These are phyloP conservation scores for Porcisia deanei DNA, from an alignment of 208 protist species.

Conservation along the genomic window DNA sequence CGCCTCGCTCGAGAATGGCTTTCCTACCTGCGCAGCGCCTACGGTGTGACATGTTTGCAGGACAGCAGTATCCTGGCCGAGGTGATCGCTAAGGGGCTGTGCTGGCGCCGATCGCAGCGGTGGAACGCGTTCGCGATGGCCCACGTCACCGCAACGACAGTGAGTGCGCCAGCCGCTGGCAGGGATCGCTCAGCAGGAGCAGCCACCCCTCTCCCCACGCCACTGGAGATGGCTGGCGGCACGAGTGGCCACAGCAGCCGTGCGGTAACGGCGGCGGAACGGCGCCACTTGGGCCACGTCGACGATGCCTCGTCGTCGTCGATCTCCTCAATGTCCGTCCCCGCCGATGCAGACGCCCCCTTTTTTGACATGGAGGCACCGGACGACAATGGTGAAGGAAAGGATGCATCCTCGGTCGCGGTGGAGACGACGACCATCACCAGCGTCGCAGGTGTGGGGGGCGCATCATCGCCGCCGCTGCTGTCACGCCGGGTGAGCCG, in stretches of 20 bases:
- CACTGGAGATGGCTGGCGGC: neutral
- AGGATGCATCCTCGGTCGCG: neutral
- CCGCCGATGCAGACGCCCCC: neutral
- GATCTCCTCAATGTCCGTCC: neutral
- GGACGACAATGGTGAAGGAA: neutral
- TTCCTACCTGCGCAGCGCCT: conserved; percentile 35
- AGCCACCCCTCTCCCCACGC: neutral
- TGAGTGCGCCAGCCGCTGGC: neutral
- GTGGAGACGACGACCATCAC: neutral
- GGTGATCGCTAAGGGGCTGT: conserved; percentile 45
- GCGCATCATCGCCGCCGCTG: neutral
- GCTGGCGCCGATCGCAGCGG: conserved; percentile 52
- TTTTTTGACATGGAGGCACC: neutral
- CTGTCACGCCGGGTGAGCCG: conserved; percentile 20
- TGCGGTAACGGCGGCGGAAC: neutral
- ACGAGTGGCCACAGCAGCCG: neutral
- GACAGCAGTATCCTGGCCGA: conserved; percentile 29
- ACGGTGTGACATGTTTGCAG: conserved; percentile 29
- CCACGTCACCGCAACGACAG: conserved; percentile 5
- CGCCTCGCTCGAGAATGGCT: conserved; percentile 63
- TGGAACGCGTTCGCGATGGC: conserved; percentile 43
- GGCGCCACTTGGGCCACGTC: too few species aligned
- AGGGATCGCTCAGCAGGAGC: neutral
- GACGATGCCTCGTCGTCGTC: neutral
- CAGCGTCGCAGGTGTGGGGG: neutral